Base-by-base conservation (phyloP, 768 basidiomycete species). In the Sarcodon aspratus region DNA sequence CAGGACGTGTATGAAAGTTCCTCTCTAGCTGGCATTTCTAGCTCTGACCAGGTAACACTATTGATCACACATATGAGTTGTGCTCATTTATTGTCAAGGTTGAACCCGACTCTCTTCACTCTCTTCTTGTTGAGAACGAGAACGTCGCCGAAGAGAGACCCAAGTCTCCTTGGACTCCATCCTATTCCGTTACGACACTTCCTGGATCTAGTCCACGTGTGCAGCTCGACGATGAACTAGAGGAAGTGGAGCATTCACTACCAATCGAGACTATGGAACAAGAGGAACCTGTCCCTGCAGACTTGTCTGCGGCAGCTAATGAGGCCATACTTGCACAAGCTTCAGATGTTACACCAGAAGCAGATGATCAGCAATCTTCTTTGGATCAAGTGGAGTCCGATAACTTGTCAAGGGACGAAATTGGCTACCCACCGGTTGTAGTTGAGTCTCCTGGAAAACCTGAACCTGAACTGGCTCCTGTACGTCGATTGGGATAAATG, bases 181-280 rank as follows among this genome's bases (percentile, higher is more conserved):
- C 61, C 1, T 62, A 60, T 49, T 62, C 61, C 9, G 60, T 61
- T 31, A 54, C 40, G 15, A 50, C 52, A 50, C 57, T 43, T n/a
- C 54, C 53, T 33, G 54, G 54, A 7, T 37, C 52, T 2, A 53
- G 46, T 34, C 49, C 54, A 15, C 35, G 37, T 11, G 9, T 48
- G 15, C 17, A 12, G n/a, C 44, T 43, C 9, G 18, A 52, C 34
- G 35, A 38, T 2, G 13, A 9, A 9, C 40, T 42, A 6, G 11
- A 42, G 40, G 27, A 2, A 9, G 40, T 17, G 27, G 17, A 15
- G 7, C 17, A 42, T 9, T 13, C 5, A 42, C 17, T 42, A 1
- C 40, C 13, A 13, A 27, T 8, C 13, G 40, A 42, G 40, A 17
- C 40, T 13, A 27, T 17, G 13, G 17, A 42, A 13, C 17, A 13